Evolutionary conservation across 1,284 basidiomycete genomes (phyloP).

Genomic region (Mycosarcoma maydis): DNA sequence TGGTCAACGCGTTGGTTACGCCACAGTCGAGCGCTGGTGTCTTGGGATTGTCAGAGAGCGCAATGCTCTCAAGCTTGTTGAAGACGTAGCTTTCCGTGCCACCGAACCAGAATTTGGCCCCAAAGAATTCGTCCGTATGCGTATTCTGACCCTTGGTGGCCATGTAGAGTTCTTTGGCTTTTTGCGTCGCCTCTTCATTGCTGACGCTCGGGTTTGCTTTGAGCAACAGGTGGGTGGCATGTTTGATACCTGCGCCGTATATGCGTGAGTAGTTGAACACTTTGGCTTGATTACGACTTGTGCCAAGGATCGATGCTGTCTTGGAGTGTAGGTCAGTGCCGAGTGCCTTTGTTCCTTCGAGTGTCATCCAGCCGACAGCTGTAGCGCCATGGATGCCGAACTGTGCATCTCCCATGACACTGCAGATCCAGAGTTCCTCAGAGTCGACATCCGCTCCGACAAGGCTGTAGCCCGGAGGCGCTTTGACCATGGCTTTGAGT

Average conservation of each 20-base stretch:
- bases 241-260: conserved; percentile 95
- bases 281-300: conserved; percentile 93
- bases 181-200: conserved; percentile 79
- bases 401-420: conserved; percentile 98
- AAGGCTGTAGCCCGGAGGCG: conserved; percentile 90
- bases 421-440: conserved; percentile 99
- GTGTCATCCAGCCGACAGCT: conserved; percentile 98
- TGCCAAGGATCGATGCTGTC: conserved; percentile 91
- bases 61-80: conserved; percentile 97
- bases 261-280: conserved; percentile 99
- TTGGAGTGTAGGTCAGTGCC: conserved; percentile 98
- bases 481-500: conserved; percentile 95
- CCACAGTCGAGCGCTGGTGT: conserved; percentile 95
- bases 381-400: conserved; percentile 97
- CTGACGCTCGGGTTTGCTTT: conserved; percentile 86
- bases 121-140: conserved; percentile 52
- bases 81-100: conserved; percentile 98
- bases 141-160: conserved; percentile 83
- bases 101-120: conserved; percentile 90
- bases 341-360: conserved; percentile 95
- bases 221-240: conserved; percentile 86
- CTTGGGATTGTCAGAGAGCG: conserved; percentile 82
- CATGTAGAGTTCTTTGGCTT: conserved; percentile 87
- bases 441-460: conserved; percentile 99
- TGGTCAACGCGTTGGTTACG: conserved; percentile 89